Percentiles rank a stretch among this genome's conserved stretches.
Conservation (phyloP, 2,329 filamentous ascomycete genomes). For the Colletotrichum sidae region DNA sequence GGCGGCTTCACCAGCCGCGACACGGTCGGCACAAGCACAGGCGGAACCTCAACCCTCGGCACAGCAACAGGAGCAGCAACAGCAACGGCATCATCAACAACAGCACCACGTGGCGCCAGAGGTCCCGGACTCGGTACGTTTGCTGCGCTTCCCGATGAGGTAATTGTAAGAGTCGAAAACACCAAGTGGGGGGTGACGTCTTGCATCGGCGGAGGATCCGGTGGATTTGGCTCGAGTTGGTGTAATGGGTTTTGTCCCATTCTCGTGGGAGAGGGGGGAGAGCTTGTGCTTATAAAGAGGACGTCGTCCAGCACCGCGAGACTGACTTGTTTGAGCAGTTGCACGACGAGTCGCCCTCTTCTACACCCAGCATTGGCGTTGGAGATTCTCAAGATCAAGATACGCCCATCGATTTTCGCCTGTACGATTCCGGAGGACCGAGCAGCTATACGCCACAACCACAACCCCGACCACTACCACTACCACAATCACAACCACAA, state of each 20-base stretch:
- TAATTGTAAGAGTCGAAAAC: conserved; percentile 30
- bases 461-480: background rate
- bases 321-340: no score
- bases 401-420: no score
- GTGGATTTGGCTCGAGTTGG: no score
- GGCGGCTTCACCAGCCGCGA: background rate
- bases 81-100: background rate
- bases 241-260: background rate
- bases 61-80: conserved; percentile 4
- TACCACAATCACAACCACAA: background rate
- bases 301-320: no score
- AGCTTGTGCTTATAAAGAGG: no score
- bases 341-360: no score
- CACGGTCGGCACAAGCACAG: background rate
- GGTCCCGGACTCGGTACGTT: conserved; percentile 31
- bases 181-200: conserved; percentile 24
- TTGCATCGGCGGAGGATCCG: no score
- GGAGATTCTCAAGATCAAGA: no score
- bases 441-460: no score
- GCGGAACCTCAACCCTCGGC: no score
- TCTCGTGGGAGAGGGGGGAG: background rate
- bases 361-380: no score
- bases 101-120: conserved; percentile 19
- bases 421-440: background rate
- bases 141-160: conserved; percentile 24